phyloP scores from a whole-genome alignment of 495 filamentous ascomycete genomes.

The Hypoxylon fuscum region DNA sequence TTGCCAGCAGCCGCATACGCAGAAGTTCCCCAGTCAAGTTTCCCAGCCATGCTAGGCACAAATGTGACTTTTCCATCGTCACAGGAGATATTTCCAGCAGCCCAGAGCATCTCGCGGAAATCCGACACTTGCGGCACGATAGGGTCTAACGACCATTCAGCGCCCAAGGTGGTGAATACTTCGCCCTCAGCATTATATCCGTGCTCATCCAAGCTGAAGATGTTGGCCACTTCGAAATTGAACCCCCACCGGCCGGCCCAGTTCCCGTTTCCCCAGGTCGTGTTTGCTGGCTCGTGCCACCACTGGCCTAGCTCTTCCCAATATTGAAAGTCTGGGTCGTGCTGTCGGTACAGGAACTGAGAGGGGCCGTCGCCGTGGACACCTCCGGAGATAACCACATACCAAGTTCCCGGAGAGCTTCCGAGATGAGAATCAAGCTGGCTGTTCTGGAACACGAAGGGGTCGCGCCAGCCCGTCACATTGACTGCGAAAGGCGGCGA shows the following conservation, averaged over 20 bases:
- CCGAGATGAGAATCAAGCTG: slow-evolving; percentile 38
- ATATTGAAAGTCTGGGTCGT: slow-evolving; percentile 43
- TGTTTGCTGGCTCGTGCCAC: slow-evolving; percentile 39
- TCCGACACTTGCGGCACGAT: slow-evolving; percentile 37
- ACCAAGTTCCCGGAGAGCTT: slow-evolving; percentile 36
- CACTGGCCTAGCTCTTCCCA: slow-evolving; percentile 44
- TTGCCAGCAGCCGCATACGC: slow-evolving; percentile 39
- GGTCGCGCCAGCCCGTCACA: slow-evolving; percentile 47
- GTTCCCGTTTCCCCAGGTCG: slow-evolving; percentile 36
- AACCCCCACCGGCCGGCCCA: slow-evolving; percentile 39
- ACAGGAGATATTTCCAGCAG: slow-evolving; percentile 21
- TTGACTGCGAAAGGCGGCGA: slow-evolving; percentile 39
- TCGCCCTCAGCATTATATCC: slow-evolving; percentile 38
- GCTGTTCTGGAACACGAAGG: slow-evolving; percentile 43
- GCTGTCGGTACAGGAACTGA: slow-evolving; percentile 45
- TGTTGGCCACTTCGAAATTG: slow-evolving; percentile 36
- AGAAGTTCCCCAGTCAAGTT: slow-evolving; percentile 36
- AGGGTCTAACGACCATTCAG: slow-evolving; percentile 34
- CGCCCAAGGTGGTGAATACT: slow-evolving; percentile 34
- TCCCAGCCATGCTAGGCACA: slow-evolving; percentile 32
- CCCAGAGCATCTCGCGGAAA: slow-evolving; percentile 40
- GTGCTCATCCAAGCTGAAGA: slow-evolving; percentile 28
- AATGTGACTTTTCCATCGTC: slow-evolving; percentile 28
- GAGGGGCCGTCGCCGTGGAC: slow-evolving; percentile 40
- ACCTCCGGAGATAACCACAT: slow-evolving; percentile 44